Evolutionary conservation across 257 asterid species (phyloP).

Genomic region (Striga asiatica): DNA sequence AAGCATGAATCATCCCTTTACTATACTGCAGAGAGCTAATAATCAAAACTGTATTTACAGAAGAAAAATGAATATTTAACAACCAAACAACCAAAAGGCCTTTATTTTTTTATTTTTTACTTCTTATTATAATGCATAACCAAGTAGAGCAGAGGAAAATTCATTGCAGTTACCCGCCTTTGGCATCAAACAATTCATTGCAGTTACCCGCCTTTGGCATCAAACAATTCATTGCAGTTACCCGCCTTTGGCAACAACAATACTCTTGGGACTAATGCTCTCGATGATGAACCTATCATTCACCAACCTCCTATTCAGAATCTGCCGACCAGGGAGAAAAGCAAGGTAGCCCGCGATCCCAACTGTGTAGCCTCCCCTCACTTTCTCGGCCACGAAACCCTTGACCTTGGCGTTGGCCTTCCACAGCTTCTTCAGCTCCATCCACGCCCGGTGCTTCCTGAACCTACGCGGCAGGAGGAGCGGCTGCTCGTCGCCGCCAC

Average conservation of each 20-base stretch:
- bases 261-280: constrained; percentile 17
- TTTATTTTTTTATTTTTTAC: too few relatives aligned
- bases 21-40: too few relatives aligned
- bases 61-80: too few relatives aligned
- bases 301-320: background rate
- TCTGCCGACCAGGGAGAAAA: constrained; percentile 23
- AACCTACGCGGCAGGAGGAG: constrained; percentile 43
- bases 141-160: too few relatives aligned
- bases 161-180: too few relatives aligned
- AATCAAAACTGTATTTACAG: too few relatives aligned
- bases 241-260: constrained; percentile 17
- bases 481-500: constrained; percentile 32
- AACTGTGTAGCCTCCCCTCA: constrained; percentile 41
- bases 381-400: constrained; percentile 37
- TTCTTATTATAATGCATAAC: too few relatives aligned
- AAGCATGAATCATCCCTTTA: too few relatives aligned
- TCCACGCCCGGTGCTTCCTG: constrained; percentile 30
- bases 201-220: too few relatives aligned
- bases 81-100: too few relatives aligned
- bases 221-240: too few relatives aligned
- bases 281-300: constrained; percentile 28
- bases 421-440: constrained; percentile 32
- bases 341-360: constrained; percentile 47
- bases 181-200: too few relatives aligned
- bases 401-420: constrained; percentile 28